phyloP scores from a whole-genome alignment of 306 rosid species.

The Rosa chinensis region DNA sequence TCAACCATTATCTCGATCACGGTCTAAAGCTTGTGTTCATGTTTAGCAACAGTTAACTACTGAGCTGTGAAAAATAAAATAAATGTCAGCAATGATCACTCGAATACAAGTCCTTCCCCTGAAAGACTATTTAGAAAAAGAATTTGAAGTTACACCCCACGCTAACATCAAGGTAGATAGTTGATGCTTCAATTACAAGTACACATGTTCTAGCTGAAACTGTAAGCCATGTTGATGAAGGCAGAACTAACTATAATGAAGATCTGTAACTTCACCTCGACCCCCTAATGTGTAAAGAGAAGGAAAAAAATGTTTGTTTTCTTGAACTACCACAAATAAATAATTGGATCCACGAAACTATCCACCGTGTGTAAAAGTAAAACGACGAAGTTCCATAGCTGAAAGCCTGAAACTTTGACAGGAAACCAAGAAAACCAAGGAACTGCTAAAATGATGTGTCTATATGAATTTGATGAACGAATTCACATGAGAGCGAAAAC shows the following conservation, averaged over 20 bases:
- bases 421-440: constrained; percentile 29
- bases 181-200: constrained; percentile 27
- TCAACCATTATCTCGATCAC: too few relatives aligned
- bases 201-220: constrained; percentile 17
- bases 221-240: constrained; percentile 25
- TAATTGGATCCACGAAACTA: background rate
- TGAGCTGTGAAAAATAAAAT: too few relatives aligned
- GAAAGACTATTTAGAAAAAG: background rate
- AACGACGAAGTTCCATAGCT: constrained; percentile 13
- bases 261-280: constrained; percentile 44
- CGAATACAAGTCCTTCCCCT: constrained; percentile 4
- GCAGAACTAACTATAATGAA: constrained; percentile 48
- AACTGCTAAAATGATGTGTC: background rate
- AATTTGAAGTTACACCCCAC: constrained; percentile 3
- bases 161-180: constrained; percentile 7
- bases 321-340: constrained; percentile 24
- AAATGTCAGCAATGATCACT: too few relatives aligned
- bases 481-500: background rate
- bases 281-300: constrained; percentile 14
- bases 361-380: constrained; percentile 6
- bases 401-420: constrained; percentile 21
- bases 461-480: background rate
- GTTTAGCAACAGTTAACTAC: too few relatives aligned
- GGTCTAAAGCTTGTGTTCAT: too few relatives aligned
- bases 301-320: background rate